Evolutionary conservation across 306 rosid genomes (phyloP).

Genomic region (Fagus crenata): DNA sequence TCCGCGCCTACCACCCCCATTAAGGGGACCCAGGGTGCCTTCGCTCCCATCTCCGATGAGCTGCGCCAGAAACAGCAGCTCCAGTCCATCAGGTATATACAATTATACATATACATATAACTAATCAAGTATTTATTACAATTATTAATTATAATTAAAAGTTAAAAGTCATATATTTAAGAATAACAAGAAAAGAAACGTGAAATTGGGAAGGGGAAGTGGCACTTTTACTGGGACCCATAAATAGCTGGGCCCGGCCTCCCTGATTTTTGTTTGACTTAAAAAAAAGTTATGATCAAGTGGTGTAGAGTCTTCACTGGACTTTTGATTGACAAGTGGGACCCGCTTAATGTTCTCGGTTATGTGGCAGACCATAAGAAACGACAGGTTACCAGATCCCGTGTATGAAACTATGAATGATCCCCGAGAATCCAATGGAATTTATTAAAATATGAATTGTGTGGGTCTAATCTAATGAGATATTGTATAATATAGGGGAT

Average conservation of each 20-base stretch:
- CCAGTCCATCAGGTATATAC: conserved; percentile 67
- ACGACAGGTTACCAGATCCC: conserved; percentile 20
- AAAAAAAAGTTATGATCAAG: neutral
- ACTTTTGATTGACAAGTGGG: neutral
- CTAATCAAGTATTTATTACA: too few species aligned
- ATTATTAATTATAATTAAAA: neutral
- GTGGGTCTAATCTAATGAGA: neutral
- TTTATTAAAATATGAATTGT: neutral
- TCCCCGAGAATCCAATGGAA: neutral
- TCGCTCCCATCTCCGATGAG: conserved; percentile 50
- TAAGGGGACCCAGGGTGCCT: conserved; percentile 34
- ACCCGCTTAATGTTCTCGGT: neutral
- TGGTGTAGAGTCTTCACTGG: neutral
- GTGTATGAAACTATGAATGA: neutral
- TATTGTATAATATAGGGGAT: neutral
- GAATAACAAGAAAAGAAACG: neutral
- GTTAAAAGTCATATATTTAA: neutral
- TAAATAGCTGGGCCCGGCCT: neutral
- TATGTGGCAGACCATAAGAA: neutral
- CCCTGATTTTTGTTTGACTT: neutral
- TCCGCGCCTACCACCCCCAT: conserved; percentile 77
- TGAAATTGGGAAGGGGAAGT: neutral
- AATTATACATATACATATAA: too few species aligned
- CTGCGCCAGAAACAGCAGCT: conserved; percentile 72
- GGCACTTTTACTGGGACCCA: neutral